Evolutionary conservation across 1,284 basidiomycete genomes (phyloP), one percentile per base, ranked within the genome.

Genomic region (Sanghuangporus sanghuang): DNA sequence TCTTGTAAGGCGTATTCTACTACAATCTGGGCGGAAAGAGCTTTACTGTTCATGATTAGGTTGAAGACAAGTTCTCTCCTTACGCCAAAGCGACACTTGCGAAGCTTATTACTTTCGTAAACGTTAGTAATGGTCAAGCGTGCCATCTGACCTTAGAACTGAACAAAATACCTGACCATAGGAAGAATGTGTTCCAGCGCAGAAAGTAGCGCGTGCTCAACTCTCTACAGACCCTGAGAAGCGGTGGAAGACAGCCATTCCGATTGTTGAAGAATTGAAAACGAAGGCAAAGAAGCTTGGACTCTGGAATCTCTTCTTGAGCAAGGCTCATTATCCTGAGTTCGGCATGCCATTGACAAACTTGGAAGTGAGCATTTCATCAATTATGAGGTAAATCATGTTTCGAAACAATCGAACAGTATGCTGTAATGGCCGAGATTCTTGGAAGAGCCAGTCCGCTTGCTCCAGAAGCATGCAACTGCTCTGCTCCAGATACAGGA

Each of bases 231-330:
- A 96, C 74, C 86, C 87, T 0, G 81, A 76, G 65, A 78, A 79
- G 71, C 85, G 96, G 66, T 99, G 96, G 96, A 85, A 90, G 77
- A 86, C 87, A 3, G 81, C 94, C 67, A 87, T 95, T 48, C 86
- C 90, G 2, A 77, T 96, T 65, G 79, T 96, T 65, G 90, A 89
- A 70, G 89, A 92, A 64, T 84, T 99, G 70, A 98, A 98, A 80
- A 80, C 73, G 66, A 95, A 92, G 75, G 96, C 96, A 3, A 91
- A 89, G 77, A 82, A 86, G 70, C 83, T 88, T 46, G 96, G 96
- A 1, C 82, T 99, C 54, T 99, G 96, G 96, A 98, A 98, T 75
- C 82, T 99, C 50, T 98, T 98, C 83, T 80, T 98, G 67, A 95
- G 92, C 81, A 95, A 94, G 77, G 82, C 86, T 55, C 95, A 97